Percentiles rank a stretch among this genome's conserved stretches.
These are phyloP conservation scores for Saccharum hybrid DNA, from an alignment of 202 grass and related monocot species.

Conservation along the genomic window DNA sequence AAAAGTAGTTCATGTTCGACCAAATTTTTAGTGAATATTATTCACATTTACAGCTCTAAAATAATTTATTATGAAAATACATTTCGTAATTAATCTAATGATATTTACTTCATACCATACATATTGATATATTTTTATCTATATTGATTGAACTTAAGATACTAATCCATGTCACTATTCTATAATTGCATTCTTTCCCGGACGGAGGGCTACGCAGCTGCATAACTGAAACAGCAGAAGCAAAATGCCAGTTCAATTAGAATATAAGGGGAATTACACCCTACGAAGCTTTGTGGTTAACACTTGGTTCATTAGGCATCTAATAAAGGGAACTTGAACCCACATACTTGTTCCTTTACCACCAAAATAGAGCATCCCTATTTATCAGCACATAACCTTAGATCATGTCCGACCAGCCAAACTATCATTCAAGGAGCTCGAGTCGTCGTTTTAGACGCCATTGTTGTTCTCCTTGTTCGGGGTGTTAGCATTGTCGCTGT, in stretches of 20 bases:
- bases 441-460: background rate
- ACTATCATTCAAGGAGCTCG: background rate
- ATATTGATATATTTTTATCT: too few relatives aligned
- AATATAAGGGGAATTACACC: conserved; percentile 2
- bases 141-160: too few relatives aligned
- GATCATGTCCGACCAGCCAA: conserved; percentile 31
- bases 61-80: too few relatives aligned
- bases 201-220: background rate
- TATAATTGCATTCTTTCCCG: too few relatives aligned
- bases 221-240: conserved; percentile 31
- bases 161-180: too few relatives aligned
- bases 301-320: conserved; percentile 22
- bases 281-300: conserved; percentile 33
- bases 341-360: conserved; percentile 8
- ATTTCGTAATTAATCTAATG: too few relatives aligned
- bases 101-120: too few relatives aligned
- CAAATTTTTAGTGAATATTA: too few relatives aligned
- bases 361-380: conserved; percentile 29
- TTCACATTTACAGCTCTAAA: too few relatives aligned
- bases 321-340: conserved; percentile 27
- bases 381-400: conserved; percentile 22
- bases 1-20: too few relatives aligned
- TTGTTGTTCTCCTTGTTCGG: conserved; percentile 6
- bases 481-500: background rate
- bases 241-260: conserved; percentile 33